A percentile compares a stretch with the other conserved stretches of the same genome.
phyloP scores from a whole-genome alignment of 768 basidiomycete species.

The Collybia sordida region DNA sequence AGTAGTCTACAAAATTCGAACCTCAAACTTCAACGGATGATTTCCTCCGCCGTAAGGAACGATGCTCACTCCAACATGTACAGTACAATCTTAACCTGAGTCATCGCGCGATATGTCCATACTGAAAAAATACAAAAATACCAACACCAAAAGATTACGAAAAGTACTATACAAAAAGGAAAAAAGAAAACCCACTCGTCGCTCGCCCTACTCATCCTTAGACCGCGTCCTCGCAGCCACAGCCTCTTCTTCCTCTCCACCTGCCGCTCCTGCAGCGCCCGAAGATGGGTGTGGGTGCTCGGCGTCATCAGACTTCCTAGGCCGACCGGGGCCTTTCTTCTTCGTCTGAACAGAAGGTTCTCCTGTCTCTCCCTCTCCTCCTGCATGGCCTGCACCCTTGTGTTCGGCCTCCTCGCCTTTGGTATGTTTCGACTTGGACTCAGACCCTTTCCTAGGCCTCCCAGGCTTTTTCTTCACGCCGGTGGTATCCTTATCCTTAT shows the following conservation, averaged over 20 bases:
- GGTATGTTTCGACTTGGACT: slow-evolving; percentile 5
- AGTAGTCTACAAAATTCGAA: too few relatives aligned
- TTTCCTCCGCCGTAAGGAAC: too few relatives aligned
- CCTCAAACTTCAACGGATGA: too few relatives aligned
- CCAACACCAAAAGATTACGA: background rate
- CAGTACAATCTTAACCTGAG: background rate
- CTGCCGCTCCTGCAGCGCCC: background rate
- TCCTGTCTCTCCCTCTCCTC: background rate
- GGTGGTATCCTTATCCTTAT: background rate
- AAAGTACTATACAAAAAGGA: background rate
- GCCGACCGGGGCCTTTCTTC: slow-evolving; percentile 10
- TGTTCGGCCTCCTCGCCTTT: slow-evolving; percentile 3
- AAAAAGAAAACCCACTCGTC: background rate
- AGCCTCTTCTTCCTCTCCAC: slow-evolving; percentile 1
- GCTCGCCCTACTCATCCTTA: slow-evolving; percentile 5
- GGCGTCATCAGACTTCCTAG: slow-evolving; percentile 9
- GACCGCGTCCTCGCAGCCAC: slow-evolving; percentile 17
- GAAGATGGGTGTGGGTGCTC: background rate
- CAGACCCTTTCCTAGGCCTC: slow-evolving; percentile 14
- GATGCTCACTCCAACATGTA: too few relatives aligned
- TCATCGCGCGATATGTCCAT: background rate
- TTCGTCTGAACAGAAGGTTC: slow-evolving; percentile 3
- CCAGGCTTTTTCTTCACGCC: slow-evolving; percentile 14
- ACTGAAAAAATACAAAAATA: background rate
- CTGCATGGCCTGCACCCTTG: background rate